Conservation (phyloP, 2,329 filamentous ascomycete species). For the Stemphylium beticola region DNA sequence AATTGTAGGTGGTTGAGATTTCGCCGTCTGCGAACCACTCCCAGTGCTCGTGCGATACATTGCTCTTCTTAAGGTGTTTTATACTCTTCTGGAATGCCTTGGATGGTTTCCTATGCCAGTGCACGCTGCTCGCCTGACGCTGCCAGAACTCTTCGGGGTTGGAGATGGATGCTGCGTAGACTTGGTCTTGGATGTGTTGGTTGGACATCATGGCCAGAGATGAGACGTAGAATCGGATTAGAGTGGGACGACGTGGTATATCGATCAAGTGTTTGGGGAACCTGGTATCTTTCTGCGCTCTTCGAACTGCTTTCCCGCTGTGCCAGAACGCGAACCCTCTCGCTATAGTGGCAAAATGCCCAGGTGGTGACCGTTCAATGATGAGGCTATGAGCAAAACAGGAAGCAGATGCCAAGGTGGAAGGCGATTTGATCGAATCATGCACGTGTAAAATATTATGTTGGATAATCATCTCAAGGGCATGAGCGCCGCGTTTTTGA, state of each 20-base stretch:
- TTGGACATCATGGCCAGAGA: slow-evolving; percentile 3
- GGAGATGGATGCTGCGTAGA: slow-evolving; percentile 65
- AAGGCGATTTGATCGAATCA: not conserved
- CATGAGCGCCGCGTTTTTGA: not conserved
- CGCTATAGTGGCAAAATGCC: too few relatives aligned
- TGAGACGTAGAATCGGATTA: not conserved
- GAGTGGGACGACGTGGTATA: too few relatives aligned
- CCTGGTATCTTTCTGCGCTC: too few relatives aligned
- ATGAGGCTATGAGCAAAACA: not conserved
- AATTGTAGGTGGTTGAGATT: slow-evolving; percentile 92
- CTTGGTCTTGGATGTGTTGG: slow-evolving; percentile 54
- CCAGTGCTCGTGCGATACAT: slow-evolving; percentile 76
- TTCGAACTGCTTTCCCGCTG: too few relatives aligned
- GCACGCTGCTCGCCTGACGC: slow-evolving; percentile 73
- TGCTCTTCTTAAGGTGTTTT: slow-evolving; percentile 67
- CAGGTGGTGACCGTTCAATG: too few relatives aligned
- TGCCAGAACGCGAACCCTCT: too few relatives aligned
- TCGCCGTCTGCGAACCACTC: slow-evolving; percentile 89
- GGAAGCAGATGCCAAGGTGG: not conserved
- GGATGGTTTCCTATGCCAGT: slow-evolving; percentile 80
- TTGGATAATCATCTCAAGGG: not conserved
- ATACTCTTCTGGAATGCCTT: slow-evolving; percentile 64
- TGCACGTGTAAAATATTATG: not conserved
- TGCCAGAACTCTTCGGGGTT: slow-evolving; percentile 77
- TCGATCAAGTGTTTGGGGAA: not conserved